Evolutionary conservation across 306 rosid genomes (phyloP).

Genomic region (Pyrus bretschneideri): DNA sequence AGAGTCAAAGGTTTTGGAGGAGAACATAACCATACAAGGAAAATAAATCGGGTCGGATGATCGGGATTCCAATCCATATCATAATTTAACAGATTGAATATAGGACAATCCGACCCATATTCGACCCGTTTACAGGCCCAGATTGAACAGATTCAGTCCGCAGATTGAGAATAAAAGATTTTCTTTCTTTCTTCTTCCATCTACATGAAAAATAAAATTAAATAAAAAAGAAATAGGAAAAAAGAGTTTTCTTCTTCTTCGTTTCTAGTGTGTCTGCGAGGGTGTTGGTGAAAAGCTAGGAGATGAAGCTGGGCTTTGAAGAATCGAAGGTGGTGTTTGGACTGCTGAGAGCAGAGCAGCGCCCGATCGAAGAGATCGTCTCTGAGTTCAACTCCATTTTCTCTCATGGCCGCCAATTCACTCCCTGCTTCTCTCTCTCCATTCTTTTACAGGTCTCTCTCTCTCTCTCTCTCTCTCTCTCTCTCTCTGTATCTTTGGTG

Average conservation of each 20-base stretch:
- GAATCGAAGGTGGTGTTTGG: constrained; percentile 51
- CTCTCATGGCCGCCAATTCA: constrained; percentile 46
- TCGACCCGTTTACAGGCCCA: too few species aligned
- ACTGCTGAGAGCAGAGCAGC: constrained; percentile 49
- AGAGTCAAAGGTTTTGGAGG: too few species aligned
- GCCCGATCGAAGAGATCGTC: constrained; percentile 55
- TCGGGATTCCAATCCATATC: too few species aligned
- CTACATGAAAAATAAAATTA: neutral
- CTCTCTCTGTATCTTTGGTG: neutral
- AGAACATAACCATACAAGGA: too few species aligned
- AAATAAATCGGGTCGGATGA: too few species aligned
- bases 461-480: neutral
- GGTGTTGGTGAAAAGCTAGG: neutral
- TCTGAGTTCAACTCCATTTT: constrained; percentile 54
- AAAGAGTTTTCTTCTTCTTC: neutral
- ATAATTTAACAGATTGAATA: too few species aligned
- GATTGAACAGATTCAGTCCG: neutral
- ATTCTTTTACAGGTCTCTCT: constrained; percentile 53
- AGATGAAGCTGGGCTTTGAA: constrained; percentile 40
- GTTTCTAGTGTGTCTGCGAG: neutral
- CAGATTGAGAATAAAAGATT: too few species aligned
- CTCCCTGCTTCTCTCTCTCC: constrained; percentile 59
- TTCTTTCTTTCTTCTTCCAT: neutral
- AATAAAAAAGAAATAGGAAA: neutral
- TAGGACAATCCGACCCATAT: too few species aligned